phyloP scores from a whole-genome alignment of 2,329 filamentous ascomycete genomes.

The Verticillium zaregamsianum region DNA sequence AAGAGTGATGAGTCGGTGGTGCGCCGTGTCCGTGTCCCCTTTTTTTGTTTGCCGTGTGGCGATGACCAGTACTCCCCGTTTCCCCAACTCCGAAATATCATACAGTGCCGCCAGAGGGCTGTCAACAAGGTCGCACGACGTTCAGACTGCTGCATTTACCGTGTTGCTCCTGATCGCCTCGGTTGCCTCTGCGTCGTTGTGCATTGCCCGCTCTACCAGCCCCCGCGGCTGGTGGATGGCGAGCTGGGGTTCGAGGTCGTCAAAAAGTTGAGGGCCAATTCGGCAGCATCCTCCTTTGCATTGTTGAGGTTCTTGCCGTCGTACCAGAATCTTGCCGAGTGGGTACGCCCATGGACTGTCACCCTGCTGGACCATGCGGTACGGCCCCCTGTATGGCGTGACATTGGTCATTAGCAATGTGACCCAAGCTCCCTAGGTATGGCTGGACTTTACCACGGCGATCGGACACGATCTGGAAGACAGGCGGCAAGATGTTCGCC shows the following conservation, averaged over 20 bases:
- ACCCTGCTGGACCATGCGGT: constrained; percentile 88
- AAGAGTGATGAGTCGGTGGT: not conserved
- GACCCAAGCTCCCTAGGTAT: not conserved
- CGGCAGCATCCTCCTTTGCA: constrained; percentile 86
- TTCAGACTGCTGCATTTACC: not conserved
- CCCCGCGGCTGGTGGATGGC: constrained; percentile 23
- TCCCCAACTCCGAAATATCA: constrained; percentile 17
- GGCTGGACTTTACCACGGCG: constrained; percentile 56
- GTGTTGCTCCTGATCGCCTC: not conserved
- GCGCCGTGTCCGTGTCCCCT: constrained; percentile 8
- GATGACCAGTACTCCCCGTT: constrained; percentile 13
- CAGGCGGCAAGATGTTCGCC: constrained; percentile 47
- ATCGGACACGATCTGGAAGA: constrained; percentile 71
- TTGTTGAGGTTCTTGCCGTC: constrained; percentile 85
- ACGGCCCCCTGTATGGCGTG: constrained; percentile 62
- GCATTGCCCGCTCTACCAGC: constrained; percentile 6
- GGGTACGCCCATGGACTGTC: constrained; percentile 59
- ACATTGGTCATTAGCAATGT: not conserved
- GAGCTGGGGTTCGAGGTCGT: constrained; percentile 35
- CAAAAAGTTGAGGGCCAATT: constrained; percentile 65
- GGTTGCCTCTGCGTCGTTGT: not conserved
- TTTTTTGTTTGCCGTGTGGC: constrained; percentile 16
- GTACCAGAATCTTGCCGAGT: constrained; percentile 84
- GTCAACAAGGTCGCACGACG: not conserved
- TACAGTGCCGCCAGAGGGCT: not conserved